Percentiles rank a stretch among this genome's conserved stretches.
These are phyloP conservation scores for Schizochytrium sp. DNA, from an alignment of 108 stramenopile genomes.

Conservation along the genomic window DNA sequence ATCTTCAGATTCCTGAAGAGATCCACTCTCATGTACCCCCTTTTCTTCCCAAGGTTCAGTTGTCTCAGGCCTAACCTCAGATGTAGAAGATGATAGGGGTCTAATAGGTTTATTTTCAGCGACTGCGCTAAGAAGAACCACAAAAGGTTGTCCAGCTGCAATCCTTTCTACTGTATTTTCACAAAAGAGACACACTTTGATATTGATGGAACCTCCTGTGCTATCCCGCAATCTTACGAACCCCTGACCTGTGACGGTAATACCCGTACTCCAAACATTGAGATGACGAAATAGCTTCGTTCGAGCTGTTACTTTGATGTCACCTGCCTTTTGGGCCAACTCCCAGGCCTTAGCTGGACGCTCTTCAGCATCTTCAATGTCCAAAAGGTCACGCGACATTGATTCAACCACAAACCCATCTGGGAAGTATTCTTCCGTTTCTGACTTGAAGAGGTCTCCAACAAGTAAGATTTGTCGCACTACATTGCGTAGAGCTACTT, in stretches of 20 bases:
- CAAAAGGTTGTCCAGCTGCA: neutral
- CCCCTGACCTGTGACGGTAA: neutral
- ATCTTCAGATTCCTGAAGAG: neutral
- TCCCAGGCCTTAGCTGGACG: neutral
- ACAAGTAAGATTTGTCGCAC: neutral
- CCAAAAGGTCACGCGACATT: neutral
- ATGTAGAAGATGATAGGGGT: too few species aligned
- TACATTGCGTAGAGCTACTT: neutral
- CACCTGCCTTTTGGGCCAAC: neutral
- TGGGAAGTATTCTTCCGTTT: neutral
- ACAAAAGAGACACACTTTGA: neutral
- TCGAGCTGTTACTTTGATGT: neutral
- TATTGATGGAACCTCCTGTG: neutral
- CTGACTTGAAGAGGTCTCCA: neutral
- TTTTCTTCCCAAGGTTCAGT: neutral
- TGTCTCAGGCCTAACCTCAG: conserved; percentile 3
- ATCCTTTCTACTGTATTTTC: neutral
- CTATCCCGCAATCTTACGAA: neutral
- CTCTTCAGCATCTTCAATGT: neutral
- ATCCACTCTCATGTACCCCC: neutral
- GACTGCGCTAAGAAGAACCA: neutral
- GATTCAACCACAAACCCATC: neutral
- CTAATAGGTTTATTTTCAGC: neutral
- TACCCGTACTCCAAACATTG: neutral
- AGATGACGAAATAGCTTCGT: neutral